Evolutionary conservation across 1,284 basidiomycete genomes (phyloP).

Genomic region (Moniliophthora roreri): DNA sequence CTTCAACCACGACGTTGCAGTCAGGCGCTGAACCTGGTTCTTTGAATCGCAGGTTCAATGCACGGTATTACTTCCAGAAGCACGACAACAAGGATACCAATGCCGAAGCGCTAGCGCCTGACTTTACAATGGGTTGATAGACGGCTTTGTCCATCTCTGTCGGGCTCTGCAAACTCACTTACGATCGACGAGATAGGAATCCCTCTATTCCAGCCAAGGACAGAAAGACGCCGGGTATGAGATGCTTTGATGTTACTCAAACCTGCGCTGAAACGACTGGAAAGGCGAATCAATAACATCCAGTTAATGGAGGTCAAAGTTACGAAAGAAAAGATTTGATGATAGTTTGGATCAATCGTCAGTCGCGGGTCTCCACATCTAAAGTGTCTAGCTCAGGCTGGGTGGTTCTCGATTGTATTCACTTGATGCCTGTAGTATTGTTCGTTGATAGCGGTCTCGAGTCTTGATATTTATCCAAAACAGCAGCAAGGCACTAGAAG

Average conservation of each 20-base stretch:
- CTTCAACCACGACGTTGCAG: not conserved
- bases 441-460: no score
- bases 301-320: no score
- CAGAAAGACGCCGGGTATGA: not conserved
- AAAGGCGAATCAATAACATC: no score
- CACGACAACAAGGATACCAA: not conserved
- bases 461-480: no score
- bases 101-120: not conserved
- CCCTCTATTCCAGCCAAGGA: not conserved
- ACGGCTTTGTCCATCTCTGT: not conserved
- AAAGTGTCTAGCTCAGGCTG: no score
- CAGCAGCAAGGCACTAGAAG: no score
- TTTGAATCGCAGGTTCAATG: not conserved
- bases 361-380: no score
- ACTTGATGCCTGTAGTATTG: no score
- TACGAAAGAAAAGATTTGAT: no score
- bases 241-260: not conserved
- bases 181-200: constrained; percentile 1
- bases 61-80: not conserved
- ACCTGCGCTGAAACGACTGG: no score
- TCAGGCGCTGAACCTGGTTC: not conserved
- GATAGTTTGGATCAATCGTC: no score
- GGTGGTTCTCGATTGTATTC: no score
- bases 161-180: not conserved
- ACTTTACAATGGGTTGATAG: constrained; percentile 1